phyloP scores from a whole-genome alignment of 2,329 filamentous ascomycete species.

The Colletotrichum filicis region DNA sequence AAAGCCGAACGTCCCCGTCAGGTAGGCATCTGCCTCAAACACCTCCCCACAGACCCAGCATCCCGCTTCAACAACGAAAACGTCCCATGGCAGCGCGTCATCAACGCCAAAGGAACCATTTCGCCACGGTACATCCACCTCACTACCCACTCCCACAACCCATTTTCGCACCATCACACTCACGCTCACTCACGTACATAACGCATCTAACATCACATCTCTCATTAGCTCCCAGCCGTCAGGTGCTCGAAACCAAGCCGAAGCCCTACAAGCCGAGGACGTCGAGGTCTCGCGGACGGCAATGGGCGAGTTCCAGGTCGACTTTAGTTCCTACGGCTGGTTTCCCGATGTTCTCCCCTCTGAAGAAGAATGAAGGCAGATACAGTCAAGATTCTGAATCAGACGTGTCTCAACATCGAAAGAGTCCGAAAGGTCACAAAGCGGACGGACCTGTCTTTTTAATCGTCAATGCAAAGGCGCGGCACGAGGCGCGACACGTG shows the following conservation, averaged over 20 bases:
- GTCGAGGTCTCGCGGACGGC: constrained; percentile 60
- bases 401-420: neutral
- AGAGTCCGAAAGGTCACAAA: neutral
- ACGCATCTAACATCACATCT: neutral
- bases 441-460: too few relatives aligned
- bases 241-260: constrained; percentile 61
- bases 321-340: constrained; percentile 65
- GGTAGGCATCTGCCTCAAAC: constrained; percentile 90
- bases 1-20: constrained; percentile 80
- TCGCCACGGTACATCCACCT: constrained; percentile 74
- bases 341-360: constrained; percentile 64
- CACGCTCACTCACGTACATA: neutral
- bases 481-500: neutral
- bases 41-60: constrained; percentile 71
- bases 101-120: constrained; percentile 87
- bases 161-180: neutral
- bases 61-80: constrained; percentile 76
- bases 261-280: constrained; percentile 61
- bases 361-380: constrained; percentile 42
- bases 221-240: constrained; percentile 58
- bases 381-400: too few relatives aligned
- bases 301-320: constrained; percentile 63
- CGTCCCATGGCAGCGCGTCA: constrained; percentile 95
- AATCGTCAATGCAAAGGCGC: neutral
- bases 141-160: neutral